phyloP scores from a whole-genome alignment of 768 basidiomycete genomes.

The Amanita polypyramis region DNA sequence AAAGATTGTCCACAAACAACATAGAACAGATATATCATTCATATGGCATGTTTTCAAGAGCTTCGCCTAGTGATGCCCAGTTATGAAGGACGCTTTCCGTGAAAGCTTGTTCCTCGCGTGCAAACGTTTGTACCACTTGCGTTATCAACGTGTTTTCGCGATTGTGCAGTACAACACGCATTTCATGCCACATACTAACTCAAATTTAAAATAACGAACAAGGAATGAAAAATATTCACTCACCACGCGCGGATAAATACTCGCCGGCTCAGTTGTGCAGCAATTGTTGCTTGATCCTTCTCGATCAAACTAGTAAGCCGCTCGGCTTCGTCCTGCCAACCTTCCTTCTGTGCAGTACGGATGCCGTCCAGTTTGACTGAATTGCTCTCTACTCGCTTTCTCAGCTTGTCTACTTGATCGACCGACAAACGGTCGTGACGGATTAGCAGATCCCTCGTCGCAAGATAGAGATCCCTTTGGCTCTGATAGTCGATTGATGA shows the following conservation, averaged over 20 bases:
- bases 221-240: conserved; percentile 13
- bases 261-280: conserved; percentile 61
- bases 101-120: conserved; percentile 64
- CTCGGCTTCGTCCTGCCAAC: conserved; percentile 84
- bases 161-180: conserved; percentile 88
- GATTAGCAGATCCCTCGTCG: conserved; percentile 77
- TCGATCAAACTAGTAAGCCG: conserved; percentile 62
- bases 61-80: conserved; percentile 66
- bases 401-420: conserved; percentile 81
- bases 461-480: conserved; percentile 80
- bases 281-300: conserved; percentile 77
- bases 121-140: conserved; percentile 61
- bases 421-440: conserved; percentile 83
- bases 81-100: conserved; percentile 50
- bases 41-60: conserved; percentile 75
- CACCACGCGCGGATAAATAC: conserved; percentile 85
- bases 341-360: conserved; percentile 60
- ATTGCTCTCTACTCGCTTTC: conserved; percentile 74
- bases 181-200: conserved; percentile 86
- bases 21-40: conserved; percentile 37
- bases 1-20: neutral
- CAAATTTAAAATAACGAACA: neutral
- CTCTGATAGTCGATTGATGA: conserved; percentile 27
- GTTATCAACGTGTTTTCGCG: conserved; percentile 78
- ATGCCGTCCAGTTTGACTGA: conserved; percentile 69